Evolutionary conservation across 78 protist species (phyloP), one percentile per base, ranked within the genome.

Genomic region (Dictyostelium firmibasis): DNA sequence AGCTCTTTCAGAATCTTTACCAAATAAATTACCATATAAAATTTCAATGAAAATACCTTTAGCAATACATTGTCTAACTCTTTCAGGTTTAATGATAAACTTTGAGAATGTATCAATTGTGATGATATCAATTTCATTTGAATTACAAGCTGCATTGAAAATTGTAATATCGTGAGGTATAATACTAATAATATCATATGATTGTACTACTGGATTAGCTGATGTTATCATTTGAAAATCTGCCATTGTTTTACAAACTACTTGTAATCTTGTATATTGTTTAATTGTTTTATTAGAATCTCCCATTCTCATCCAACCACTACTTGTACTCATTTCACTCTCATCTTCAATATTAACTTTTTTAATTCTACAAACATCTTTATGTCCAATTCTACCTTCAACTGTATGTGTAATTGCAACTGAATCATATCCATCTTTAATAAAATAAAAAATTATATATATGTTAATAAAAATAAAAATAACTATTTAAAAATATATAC

Each of bases 31-130:
- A 20, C 43, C 29, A 60, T 87, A 87, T 44, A 43, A 5, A 13
- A 87, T 11, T 70, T 87, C 93, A 18, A 87, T 78, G 69, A 78
- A 87, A n/a, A 87, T 79, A 16, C 93, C 93, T 35, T 87, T 87
- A 41, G 60, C 81, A 18, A 87, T 87, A 29, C 79, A 60, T 31
- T 87, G 93, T 33, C 93, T 29, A 62, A 87, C 79, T 16, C 53
- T 50, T 36, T 78, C 85, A 2, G 93, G 93, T 62, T 67, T 87
- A 27, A 87, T 43, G 20, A 41, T n/a, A 35, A 38, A 87, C 13
- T 60, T 50, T 31, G 67, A 87, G 6, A 25, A 10, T 27, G 31
- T 20, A 43, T 33, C 69, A 41, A 87, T 13, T 87, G 93, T 78
- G 29, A 87, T 87, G 79, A 87, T 79, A 43, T 87, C 93, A 0